Evolutionary conservation across 805 yeast genomes (phyloP), one percentile per base, ranked within the genome.

Genomic region (Metschnikowia reukaufii): DNA sequence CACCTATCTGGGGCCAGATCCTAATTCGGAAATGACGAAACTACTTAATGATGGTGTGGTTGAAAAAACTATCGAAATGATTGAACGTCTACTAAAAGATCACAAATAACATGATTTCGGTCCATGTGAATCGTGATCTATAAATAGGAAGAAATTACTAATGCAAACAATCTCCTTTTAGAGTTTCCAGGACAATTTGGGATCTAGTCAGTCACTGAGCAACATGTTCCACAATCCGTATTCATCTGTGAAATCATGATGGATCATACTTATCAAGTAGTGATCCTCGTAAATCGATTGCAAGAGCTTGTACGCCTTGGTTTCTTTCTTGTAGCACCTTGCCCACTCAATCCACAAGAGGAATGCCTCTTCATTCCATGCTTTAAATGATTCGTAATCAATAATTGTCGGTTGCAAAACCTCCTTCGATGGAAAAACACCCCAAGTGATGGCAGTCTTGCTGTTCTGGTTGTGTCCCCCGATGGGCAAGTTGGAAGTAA

Each of bases 301-400:
- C 52, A 94, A 76, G 56, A 92, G 74, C 39, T 78, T 67, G 59
- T 76, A 79, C n/a, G 90, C 70, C 20, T 68, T 67, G 12, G 82
- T 66, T 63, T 66, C 68, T 71, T 75, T 69, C 54, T 82, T 78
- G 63, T 90, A 94, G 46, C 94, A 73, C 53, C 84, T 76, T 39
- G 86, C 86, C 99, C 99, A 94, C 64, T 91, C 96, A 34, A 74
- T 68, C 94, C 97, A 88, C 50, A 94, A 86, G 47, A 81, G 77
- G 66, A 89, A 94, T 0, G 96, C 96, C 65, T 94, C 99, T 59
- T 91, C 97, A 56, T 85, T 81, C 99, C 99, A 94, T 0, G 97
- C 97, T 55, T 80, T 79, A 72, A 94, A 92, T 1, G 97, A 88
- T 57, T 90, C 96, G 56, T 82, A 86, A 61, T 91, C 97, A 47